phyloP scores from a whole-genome alignment of 208 protist genomes.

The Wallacemonas sp. region DNA sequence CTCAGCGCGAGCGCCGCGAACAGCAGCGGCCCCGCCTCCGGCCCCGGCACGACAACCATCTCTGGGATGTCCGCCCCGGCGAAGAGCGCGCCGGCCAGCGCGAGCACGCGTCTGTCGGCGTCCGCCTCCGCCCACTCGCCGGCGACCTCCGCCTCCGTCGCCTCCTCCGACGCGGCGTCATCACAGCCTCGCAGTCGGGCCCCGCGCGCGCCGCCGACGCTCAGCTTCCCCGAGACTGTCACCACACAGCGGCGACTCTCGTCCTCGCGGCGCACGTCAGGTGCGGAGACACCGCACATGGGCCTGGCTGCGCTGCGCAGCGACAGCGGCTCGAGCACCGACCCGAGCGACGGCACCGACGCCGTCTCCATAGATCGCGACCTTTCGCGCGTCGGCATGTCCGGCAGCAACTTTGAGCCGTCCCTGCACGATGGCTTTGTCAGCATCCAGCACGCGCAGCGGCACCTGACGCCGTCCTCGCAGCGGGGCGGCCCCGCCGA shows the following conservation, averaged over 20 bases:
- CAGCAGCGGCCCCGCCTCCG: no score
- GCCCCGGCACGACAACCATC: no score
- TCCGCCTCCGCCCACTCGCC: no score
- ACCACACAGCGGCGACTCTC: not conserved
- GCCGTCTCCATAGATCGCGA: not conserved
- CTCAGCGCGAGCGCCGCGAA: no score
- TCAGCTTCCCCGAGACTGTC: not conserved
- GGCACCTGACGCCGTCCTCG: conserved; percentile 7
- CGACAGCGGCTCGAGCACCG: conserved; percentile 6
- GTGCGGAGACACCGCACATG: conserved; percentile 13
- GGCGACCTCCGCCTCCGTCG: no score
- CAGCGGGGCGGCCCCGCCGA: conserved; percentile 1
- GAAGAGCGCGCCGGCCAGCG: no score
- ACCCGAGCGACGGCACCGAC: not conserved
- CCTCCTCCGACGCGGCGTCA: not conserved
- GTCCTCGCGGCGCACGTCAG: conserved; percentile 5
- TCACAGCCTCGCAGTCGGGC: not conserved
- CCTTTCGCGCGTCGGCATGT: not conserved
- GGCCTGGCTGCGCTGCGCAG: conserved; percentile 10
- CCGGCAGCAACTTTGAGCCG: not conserved
- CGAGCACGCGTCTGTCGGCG: no score
- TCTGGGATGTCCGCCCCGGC: no score
- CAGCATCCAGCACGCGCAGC: conserved; percentile 10
- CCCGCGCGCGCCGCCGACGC: not conserved
- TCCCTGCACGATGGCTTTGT: conserved; percentile 18